A percentile compares a stretch with the other conserved stretches of the same genome.
Evolutionary conservation across 495 filamentous ascomycete genomes (phyloP).

Genomic region (Penicillium psychrofluorescens): DNA sequence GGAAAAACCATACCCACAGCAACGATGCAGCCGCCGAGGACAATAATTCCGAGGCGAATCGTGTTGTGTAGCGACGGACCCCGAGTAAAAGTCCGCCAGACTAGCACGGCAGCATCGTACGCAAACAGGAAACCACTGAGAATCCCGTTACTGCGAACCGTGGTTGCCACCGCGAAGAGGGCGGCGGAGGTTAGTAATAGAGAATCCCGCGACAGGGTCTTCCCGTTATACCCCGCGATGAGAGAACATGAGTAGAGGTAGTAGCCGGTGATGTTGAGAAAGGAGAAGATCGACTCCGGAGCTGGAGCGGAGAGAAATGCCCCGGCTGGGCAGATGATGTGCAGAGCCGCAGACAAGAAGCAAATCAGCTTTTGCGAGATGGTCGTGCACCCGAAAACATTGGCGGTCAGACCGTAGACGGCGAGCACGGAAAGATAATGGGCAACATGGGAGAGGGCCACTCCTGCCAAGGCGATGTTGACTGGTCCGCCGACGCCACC

Average conservation of each 20-base stretch:
- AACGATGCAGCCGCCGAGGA: slow-evolving; percentile 59
- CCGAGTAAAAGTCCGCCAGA: slow-evolving; percentile 22
- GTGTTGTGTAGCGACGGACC: slow-evolving; percentile 17
- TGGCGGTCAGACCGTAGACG: slow-evolving; percentile 50
- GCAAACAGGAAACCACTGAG: slow-evolving; percentile 72
- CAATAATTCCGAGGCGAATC: slow-evolving; percentile 45
- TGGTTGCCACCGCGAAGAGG: slow-evolving; percentile 65
- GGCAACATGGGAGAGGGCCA: slow-evolving; percentile 59
- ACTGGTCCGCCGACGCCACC: slow-evolving; percentile 15
- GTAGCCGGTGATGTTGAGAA: slow-evolving; percentile 68
- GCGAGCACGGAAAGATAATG: slow-evolving; percentile 70
- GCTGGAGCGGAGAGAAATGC: slow-evolving; percentile 87
- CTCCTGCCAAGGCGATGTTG: slow-evolving; percentile 42
- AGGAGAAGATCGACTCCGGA: slow-evolving; percentile 70
- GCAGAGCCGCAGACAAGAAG: slow-evolving; percentile 61
- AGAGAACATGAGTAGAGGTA: slow-evolving; percentile 60
- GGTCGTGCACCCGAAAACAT: slow-evolving; percentile 23
- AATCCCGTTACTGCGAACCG: slow-evolving; percentile 79
- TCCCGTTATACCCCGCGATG: slow-evolving; percentile 18
- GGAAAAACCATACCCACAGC: slow-evolving; percentile 61
- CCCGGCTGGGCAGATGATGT: slow-evolving; percentile 81
- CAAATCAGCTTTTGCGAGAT: slow-evolving; percentile 38
- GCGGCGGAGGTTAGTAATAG: slow-evolving; percentile 52
- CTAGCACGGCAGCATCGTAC: slow-evolving; percentile 41
- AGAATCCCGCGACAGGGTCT: slow-evolving; percentile 26